phyloP scores from a whole-genome alignment of 179 eudicot genomes.

The Spergularia azorica region DNA sequence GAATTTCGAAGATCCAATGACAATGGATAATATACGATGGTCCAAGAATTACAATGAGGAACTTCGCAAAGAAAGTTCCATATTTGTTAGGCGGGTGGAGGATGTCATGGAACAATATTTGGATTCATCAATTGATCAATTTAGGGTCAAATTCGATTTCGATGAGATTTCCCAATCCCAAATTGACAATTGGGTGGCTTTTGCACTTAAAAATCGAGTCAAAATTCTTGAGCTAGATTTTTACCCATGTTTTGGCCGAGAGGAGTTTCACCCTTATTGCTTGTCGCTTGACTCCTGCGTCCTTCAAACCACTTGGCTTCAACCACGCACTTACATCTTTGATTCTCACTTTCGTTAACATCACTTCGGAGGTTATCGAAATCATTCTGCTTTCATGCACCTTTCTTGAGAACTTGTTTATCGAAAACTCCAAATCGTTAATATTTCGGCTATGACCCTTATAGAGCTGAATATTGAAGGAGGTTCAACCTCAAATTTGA shows the following conservation, averaged over 20 bases:
- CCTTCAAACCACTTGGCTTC: too few relatives aligned
- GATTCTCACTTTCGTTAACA: neutral
- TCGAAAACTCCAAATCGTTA: neutral
- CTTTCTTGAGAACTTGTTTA: conserved; percentile 8
- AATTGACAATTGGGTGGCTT: conserved; percentile 16
- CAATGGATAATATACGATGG: neutral
- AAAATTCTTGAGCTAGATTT: conserved; percentile 15
- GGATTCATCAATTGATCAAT: too few relatives aligned
- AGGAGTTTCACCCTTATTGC: neutral
- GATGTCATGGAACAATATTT: neutral
- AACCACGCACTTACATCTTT: neutral
- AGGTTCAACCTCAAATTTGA: too few relatives aligned
- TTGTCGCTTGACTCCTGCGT: neutral
- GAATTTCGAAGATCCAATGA: neutral
- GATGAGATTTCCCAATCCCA: neutral
- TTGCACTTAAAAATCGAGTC: conserved; percentile 16
- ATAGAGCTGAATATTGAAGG: conserved; percentile 5
- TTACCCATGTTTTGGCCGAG: neutral
- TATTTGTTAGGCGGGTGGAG: neutral
- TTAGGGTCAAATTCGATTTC: conserved; percentile 12
- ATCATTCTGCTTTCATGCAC: conserved; percentile 8
- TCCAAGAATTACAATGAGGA: neutral
- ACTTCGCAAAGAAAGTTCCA: neutral
- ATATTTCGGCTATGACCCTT: conserved; percentile 3
- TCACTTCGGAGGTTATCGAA: conserved; percentile 6